phyloP scores from a whole-genome alignment of 495 filamentous ascomycete genomes.

The Penicillium lagena region DNA sequence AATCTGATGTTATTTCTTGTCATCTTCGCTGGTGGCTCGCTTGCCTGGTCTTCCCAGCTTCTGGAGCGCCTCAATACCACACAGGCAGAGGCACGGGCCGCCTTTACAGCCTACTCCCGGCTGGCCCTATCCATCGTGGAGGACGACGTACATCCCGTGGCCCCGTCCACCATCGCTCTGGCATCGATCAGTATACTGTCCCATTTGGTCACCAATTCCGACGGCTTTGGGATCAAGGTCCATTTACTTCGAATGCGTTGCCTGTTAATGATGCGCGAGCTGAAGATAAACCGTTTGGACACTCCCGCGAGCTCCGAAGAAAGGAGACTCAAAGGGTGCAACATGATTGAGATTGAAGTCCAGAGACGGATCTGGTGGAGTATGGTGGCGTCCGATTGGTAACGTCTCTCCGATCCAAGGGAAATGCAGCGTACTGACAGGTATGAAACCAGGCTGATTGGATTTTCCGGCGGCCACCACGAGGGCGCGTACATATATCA shows the following conservation, averaged over 20 bases:
- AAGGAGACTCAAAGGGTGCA: conserved; percentile 13
- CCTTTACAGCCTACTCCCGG: conserved; percentile 14
- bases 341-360: conserved; percentile 24
- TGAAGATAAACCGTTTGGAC: conserved; percentile 23
- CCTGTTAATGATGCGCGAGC: conserved; percentile 16
- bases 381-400: conserved; percentile 29
- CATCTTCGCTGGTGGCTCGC: conserved; percentile 18
- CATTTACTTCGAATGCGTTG: conserved; percentile 15
- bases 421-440: not conserved
- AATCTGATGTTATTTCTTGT: conserved; percentile 15
- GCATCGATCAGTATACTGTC: conserved; percentile 13
- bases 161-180: conserved; percentile 18
- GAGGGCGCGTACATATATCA: conserved; percentile 23
- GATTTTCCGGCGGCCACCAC: conserved; percentile 17
- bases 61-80: conserved; percentile 14
- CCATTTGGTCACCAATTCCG: conserved; percentile 15
- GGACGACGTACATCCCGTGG: conserved; percentile 5
- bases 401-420: not conserved
- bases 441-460: conserved; percentile 14
- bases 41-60: conserved; percentile 16
- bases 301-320: conserved; percentile 14
- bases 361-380: conserved; percentile 26
- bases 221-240: conserved; percentile 13
- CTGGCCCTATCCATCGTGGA: conserved; percentile 17
- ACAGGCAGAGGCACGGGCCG: conserved; percentile 9